Base-by-base conservation (phyloP, 2,329 filamentous ascomycete species). In the Curvularia lunata region DNA sequence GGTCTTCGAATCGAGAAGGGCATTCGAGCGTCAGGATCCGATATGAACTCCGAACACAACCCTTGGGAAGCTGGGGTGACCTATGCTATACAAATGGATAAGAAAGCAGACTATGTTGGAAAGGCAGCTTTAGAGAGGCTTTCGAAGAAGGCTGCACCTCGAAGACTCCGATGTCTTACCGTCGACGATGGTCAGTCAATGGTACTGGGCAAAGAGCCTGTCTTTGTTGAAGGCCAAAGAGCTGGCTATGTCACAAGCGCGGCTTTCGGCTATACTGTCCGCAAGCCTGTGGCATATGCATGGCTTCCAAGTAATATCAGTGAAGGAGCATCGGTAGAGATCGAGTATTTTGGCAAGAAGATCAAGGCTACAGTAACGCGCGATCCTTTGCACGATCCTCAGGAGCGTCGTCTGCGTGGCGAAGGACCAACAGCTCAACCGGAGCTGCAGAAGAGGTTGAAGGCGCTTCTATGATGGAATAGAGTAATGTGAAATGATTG, bases 121-220 rank as follows among this genome's bases (percentile, higher is more conserved):
- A 78, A 82, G 47, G 70, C 72, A 4, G 84, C 84, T 0, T 66
- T 88, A 8, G 72, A 79, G 59, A 74, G 74, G 0, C 76, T 76
- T 0, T 77, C 80, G 0, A 76, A 72, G 5, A 69, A 79, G 28
- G 73, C 75, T 1, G 65, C 68, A 0, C 61, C 69, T 0, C 74
- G 75, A 19, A 62, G 77, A 50, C 63, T 84, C 4, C 79, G 83
- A 1, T 84, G 83, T 54, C 70, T 88, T 1, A 83, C 81, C 0
- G 65, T 88, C 28, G 79, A 87, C 40, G 85, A 88, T 58, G 82
- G 83, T 0, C 72, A 69, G 4, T 87, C 85, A 0, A 77, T 88
- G 61, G 79, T 87, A 0, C 71, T 88, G 1, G 86, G 86, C 5
- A 88, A 88, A 66, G 86, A 88, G 67, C 86, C 86, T 0, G 84